phyloP scores from a whole-genome alignment of 768 basidiomycete genomes.

The Lyophyllum shimeji region DNA sequence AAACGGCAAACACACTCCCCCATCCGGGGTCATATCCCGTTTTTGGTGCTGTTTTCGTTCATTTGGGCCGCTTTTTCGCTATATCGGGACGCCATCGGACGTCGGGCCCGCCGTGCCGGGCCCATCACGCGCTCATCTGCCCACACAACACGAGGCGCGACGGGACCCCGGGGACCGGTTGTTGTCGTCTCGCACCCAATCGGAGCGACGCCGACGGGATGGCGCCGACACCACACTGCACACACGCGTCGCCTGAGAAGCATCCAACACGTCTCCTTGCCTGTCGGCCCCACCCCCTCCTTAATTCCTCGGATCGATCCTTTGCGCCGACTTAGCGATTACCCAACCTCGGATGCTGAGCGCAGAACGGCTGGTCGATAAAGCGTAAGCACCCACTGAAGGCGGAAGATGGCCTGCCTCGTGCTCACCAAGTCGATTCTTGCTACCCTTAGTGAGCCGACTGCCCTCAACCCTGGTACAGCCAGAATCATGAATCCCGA shows the following conservation, averaged over 20 bases:
- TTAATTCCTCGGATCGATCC: background rate
- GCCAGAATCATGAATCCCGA: no score
- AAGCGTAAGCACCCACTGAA: background rate
- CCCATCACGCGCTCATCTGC: slow-evolving; percentile 15
- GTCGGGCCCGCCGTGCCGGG: slow-evolving; percentile 23
- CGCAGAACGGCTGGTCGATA: no score
- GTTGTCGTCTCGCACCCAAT: background rate
- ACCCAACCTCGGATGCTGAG: no score
- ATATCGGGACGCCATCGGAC: slow-evolving; percentile 10
- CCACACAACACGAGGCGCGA: slow-evolving; percentile 17
- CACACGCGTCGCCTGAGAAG: background rate
- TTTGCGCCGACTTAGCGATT: no score
- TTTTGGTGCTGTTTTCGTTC: background rate
- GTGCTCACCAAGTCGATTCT: no score
- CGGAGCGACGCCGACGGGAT: background rate
- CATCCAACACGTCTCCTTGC: background rate
- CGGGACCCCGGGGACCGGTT: slow-evolving; percentile 10
- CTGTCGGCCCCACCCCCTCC: background rate
- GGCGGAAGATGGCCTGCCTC: background rate
- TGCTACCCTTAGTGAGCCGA: no score
- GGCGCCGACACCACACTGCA: background rate
- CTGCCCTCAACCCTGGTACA: no score
- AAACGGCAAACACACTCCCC: background rate
- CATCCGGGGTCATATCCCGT: background rate
- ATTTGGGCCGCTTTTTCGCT: slow-evolving; percentile 5